Conservation (phyloP, 2,329 filamentous ascomycete species). For the Scleromitrula shiraiana region DNA sequence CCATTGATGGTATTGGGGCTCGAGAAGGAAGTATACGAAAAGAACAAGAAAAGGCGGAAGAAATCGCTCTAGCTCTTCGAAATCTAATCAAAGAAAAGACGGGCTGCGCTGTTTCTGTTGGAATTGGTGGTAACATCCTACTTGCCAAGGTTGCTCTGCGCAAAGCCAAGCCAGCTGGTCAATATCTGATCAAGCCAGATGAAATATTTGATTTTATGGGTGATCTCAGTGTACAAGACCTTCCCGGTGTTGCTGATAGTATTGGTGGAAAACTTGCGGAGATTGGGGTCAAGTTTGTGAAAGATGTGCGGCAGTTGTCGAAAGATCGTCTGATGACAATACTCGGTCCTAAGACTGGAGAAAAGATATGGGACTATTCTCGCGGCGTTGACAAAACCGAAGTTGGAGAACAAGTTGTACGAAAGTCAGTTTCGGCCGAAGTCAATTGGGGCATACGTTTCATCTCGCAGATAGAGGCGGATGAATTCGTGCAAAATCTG, state of each 20-base stretch:
- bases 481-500: slow-evolving; percentile 80
- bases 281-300: slow-evolving; percentile 72
- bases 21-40: slow-evolving; percentile 63
- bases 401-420: slow-evolving; percentile 74
- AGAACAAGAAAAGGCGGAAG: slow-evolving; percentile 72
- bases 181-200: slow-evolving; percentile 79
- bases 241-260: slow-evolving; percentile 90
- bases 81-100: slow-evolving; percentile 65
- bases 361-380: slow-evolving; percentile 83
- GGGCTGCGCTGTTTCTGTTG: slow-evolving; percentile 81
- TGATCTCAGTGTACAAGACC: slow-evolving; percentile 65
- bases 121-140: slow-evolving; percentile 84
- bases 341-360: slow-evolving; percentile 86
- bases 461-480: slow-evolving; percentile 81
- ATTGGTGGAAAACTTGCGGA: slow-evolving; percentile 84
- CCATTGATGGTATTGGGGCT: slow-evolving; percentile 56
- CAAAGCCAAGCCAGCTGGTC: slow-evolving; percentile 89
- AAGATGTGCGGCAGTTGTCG: slow-evolving; percentile 69
- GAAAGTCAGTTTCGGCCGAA: slow-evolving; percentile 94
- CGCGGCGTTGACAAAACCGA: slow-evolving; percentile 79
- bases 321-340: slow-evolving; percentile 66
- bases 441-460: slow-evolving; percentile 98
- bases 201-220: slow-evolving; percentile 70
- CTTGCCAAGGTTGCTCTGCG: slow-evolving; percentile 85
- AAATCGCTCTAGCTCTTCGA: slow-evolving; percentile 61